phyloP scores from a whole-genome alignment of 192 early-diverging fungal species.

The Rhizophagus sp. region DNA sequence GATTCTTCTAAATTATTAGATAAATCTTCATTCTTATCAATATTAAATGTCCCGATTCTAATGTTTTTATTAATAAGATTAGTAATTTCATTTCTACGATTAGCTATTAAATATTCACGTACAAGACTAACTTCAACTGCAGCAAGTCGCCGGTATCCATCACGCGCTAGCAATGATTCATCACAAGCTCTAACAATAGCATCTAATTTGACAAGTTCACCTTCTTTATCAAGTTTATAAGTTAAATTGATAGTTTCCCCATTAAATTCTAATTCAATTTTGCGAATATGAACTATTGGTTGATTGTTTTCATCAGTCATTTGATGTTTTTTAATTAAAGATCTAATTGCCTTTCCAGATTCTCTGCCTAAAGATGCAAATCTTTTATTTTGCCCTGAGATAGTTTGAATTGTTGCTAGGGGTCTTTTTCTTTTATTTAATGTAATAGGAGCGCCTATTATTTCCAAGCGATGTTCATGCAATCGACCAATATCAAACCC shows the following conservation, averaged over 20 bases:
- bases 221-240: background rate
- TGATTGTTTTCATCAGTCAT: background rate
- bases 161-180: background rate
- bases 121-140: background rate
- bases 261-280: background rate
- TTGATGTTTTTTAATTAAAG: background rate
- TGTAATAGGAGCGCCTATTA: background rate
- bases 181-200: constrained; percentile 9
- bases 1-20: no score
- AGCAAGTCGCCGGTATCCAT: background rate
- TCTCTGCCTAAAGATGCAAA: background rate
- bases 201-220: background rate
- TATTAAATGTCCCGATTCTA: background rate
- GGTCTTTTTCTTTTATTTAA: background rate
- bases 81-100: background rate
- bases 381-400: constrained; percentile 4
- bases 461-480: no score
- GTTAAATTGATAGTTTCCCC: background rate
- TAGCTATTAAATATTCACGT: background rate
- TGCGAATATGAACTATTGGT: background rate
- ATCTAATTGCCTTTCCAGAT: background rate
- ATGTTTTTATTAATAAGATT: background rate
- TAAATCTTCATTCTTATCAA: no score
- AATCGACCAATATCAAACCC: no score
- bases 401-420: background rate